Base-by-base conservation (phyloP, 768 basidiomycete species). In the Zangia roseola region DNA sequence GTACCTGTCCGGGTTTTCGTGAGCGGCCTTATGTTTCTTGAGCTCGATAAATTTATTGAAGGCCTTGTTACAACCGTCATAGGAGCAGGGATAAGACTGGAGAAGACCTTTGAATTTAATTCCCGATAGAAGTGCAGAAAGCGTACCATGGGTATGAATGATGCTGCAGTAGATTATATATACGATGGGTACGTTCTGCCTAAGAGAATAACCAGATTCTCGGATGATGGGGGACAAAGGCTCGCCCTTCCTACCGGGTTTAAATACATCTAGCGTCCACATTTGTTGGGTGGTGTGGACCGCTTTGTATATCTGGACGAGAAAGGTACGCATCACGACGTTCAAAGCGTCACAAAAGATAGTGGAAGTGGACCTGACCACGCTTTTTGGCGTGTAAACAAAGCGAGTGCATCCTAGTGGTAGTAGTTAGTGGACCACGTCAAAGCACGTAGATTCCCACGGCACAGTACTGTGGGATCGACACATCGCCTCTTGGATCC, bases 181-280 rank as follows among this genome's bases (percentile, higher is more conserved):
- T 14, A 21, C 2, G 6, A 25, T 39, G 36, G 23, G n/a, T n/a
- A n/a, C n/a, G n/a, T n/a, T n/a, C n/a, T n/a, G 41, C 39, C 45
- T 14, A 37, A 17, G 54, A 53, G 61, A 58, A 56, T 56, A 26
- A 49, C 54, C 59, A 53, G 59, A 49, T 53, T 55, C 58, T 51
- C 52, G 38, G 43, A 38, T 10, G 40, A 21, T 9, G 39, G 37
- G 30, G 26, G 9, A n/a, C 19, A n/a, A 13, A 13, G 39, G 35
- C 30, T 30, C n/a, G 3, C 39, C 31, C 7, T n/a, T 24, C 45
- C 31, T 10, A 4, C 19, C 31, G 25, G 12, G 24, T 44, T 49
- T 53, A 49, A 47, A 53, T 36, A 4, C 21, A 31, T 28, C 42
- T 17, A 10, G 30, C 13, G 25, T 33, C 46, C 25, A 30, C 26